These are phyloP conservation scores for Auxenochlorella pyrenoidosa DNA, from an alignment of 139 green algal species.

Conservation along the genomic window DNA sequence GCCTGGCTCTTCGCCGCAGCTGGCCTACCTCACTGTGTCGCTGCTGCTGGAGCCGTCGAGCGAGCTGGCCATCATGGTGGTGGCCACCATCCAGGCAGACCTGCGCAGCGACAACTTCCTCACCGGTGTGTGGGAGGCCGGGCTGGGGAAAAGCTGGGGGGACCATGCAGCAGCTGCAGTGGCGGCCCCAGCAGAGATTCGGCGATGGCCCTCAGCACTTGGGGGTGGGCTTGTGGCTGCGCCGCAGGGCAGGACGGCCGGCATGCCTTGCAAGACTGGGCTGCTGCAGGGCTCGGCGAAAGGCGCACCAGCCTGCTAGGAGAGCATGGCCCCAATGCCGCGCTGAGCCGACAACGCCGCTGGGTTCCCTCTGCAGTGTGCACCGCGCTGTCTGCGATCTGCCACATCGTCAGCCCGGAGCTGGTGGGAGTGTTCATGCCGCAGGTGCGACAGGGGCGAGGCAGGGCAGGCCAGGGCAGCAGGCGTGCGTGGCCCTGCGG, in stretches of 20 bases:
- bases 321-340: too few species aligned
- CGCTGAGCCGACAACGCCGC: too few species aligned
- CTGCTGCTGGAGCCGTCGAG: constrained; percentile 93
- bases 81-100: constrained; percentile 96
- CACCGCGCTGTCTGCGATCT: constrained; percentile 65
- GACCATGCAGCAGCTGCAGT: too few species aligned
- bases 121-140: constrained; percentile 56
- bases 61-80: constrained; percentile 94
- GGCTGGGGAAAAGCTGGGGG: too few species aligned
- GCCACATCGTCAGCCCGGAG: constrained; percentile 81
- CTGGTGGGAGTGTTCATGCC: constrained; percentile 89
- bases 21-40: constrained; percentile 91
- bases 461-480: background rate
- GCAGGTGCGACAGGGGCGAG: constrained; percentile 40
- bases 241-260: too few species aligned
- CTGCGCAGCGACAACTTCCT: constrained; percentile 95
- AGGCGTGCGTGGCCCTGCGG: background rate
- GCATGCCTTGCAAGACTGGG: too few species aligned
- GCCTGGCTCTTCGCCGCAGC: constrained; percentile 49
- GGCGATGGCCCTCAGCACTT: too few species aligned
- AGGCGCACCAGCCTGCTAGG: too few species aligned
- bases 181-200: too few species aligned
- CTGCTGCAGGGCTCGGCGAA: too few species aligned
- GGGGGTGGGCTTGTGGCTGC: too few species aligned
- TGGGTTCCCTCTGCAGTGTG: constrained; percentile 50